Evolutionary conservation across 75 land plant genomes (phyloP).

Genomic region (Pinus tabuliformis): DNA sequence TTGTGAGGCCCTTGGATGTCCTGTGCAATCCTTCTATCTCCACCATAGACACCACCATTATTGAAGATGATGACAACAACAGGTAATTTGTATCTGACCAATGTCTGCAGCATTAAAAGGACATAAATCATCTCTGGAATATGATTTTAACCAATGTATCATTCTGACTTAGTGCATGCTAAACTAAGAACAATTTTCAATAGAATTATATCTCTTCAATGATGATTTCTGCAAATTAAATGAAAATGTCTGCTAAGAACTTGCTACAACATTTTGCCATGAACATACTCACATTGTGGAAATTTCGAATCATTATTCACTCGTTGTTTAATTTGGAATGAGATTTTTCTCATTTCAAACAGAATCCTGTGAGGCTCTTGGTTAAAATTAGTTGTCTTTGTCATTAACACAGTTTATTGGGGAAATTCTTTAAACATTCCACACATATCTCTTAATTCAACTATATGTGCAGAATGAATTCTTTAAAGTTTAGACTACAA

Average conservation of each 20-base stretch:
- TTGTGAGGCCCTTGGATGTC: slow-evolving; percentile 79
- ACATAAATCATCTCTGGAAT: not conserved
- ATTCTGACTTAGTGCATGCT: not conserved
- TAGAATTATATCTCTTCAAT: slow-evolving; percentile 1
- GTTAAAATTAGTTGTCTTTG: not conserved
- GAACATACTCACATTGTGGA: not conserved
- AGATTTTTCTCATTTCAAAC: not conserved
- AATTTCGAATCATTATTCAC: not conserved
- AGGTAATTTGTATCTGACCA: slow-evolving; percentile 88
- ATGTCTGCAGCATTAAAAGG: slow-evolving; percentile 52
- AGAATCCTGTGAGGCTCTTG: not conserved
- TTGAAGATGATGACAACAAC: slow-evolving; percentile 90
- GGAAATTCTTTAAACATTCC: too few species aligned
- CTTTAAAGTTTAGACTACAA: too few species aligned
- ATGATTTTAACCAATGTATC: not conserved
- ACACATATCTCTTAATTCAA: too few species aligned
- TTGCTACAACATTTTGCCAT: not conserved
- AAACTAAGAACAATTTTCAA: not conserved
- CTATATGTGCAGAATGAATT: too few species aligned
- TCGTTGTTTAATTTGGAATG: not conserved
- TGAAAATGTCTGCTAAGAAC: not conserved
- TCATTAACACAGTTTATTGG: not conserved
- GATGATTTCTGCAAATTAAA: not conserved
- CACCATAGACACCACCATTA: slow-evolving; percentile 98
- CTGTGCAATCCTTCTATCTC: slow-evolving; percentile 79